phyloP scores from a whole-genome alignment of 352 stramenopile species.

The Phytophthora agathidicida region DNA sequence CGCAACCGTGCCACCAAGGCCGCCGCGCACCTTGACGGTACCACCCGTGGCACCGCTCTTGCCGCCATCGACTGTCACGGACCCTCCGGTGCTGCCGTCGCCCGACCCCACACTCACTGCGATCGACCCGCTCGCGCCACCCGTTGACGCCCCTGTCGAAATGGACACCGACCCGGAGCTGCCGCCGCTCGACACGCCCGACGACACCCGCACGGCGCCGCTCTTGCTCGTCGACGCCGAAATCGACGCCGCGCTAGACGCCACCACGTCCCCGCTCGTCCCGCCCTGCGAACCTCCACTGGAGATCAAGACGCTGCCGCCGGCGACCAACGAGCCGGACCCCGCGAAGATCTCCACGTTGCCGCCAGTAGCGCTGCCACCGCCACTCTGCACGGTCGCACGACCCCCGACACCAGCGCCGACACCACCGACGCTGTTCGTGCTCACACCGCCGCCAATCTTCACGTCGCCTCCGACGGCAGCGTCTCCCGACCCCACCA shows the following conservation, averaged over 20 bases:
- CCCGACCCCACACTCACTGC: constrained; percentile 4
- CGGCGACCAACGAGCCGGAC: not conserved
- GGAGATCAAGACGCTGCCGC: constrained; percentile 3
- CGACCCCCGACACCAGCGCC: not conserved
- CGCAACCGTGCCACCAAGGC: not conserved
- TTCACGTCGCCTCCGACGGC: constrained; percentile 6
- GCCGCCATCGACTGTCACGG: not conserved
- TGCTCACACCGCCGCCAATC: constrained; percentile 6
- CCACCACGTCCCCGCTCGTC: constrained; percentile 10
- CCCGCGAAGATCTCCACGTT: not conserved
- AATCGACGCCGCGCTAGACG: not conserved
- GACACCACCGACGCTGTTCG: not conserved
- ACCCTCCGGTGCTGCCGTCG: not conserved
- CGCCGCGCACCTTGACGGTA: not conserved
- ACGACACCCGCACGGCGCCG: constrained; percentile 1
- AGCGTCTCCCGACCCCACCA: constrained; percentile 14
- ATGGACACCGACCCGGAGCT: constrained; percentile 2
- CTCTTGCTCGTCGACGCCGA: constrained; percentile 1
- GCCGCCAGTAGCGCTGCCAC: not conserved
- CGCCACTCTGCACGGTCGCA: not conserved
- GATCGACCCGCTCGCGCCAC: constrained; percentile 9
- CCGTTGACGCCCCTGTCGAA: not conserved
- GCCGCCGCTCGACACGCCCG: not conserved
- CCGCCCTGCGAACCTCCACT: not conserved
- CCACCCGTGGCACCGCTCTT: not conserved